Evolutionary conservation across 805 yeast genomes (phyloP).

Genomic region (Pichia nakasei): DNA sequence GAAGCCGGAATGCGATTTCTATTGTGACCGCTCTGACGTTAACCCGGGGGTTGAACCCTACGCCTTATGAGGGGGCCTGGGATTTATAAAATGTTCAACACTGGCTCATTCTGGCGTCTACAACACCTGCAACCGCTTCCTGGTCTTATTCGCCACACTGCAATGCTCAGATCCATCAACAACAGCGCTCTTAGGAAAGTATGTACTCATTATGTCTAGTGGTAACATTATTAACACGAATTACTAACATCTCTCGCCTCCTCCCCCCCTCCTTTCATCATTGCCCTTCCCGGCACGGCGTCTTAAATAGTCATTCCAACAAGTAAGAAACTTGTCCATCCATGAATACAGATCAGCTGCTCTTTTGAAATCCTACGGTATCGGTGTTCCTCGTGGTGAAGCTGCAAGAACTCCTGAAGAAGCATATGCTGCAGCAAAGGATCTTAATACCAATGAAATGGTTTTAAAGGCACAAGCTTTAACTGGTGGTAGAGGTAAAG

Average conservation of each 20-base stretch:
- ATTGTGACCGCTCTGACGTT: no score
- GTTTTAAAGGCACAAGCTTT: slow-evolving; percentile 98
- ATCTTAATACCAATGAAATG: slow-evolving; percentile 66
- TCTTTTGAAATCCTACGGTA: slow-evolving; percentile 69
- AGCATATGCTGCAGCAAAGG: slow-evolving; percentile 75
- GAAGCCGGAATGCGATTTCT: no score
- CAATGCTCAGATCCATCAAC: slow-evolving; percentile 12
- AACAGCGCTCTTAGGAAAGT: slow-evolving; percentile 16
- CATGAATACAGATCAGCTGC: slow-evolving; percentile 96
- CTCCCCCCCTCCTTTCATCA: no score
- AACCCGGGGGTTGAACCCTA: no score
- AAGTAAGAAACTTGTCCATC: slow-evolving; percentile 68
- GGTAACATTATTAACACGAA: no score
- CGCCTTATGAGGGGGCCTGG: no score
- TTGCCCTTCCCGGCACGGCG: no score
- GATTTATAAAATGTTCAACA: no score
- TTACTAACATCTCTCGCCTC: no score
- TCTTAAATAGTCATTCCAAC: slow-evolving; percentile 12
- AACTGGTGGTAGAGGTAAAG: slow-evolving; percentile 99
- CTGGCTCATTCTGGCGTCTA: no score
- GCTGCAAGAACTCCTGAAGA: slow-evolving; percentile 88
- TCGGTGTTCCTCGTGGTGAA: slow-evolving; percentile 85
- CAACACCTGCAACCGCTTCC: no score
- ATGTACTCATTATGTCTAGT: background rate
- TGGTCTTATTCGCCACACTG: no score